A percentile compares a stretch with the other conserved stretches of the same genome.
Conservation (phyloP, 225 moss, liverwort and hornwort species). For the Bryum argenteum region DNA sequence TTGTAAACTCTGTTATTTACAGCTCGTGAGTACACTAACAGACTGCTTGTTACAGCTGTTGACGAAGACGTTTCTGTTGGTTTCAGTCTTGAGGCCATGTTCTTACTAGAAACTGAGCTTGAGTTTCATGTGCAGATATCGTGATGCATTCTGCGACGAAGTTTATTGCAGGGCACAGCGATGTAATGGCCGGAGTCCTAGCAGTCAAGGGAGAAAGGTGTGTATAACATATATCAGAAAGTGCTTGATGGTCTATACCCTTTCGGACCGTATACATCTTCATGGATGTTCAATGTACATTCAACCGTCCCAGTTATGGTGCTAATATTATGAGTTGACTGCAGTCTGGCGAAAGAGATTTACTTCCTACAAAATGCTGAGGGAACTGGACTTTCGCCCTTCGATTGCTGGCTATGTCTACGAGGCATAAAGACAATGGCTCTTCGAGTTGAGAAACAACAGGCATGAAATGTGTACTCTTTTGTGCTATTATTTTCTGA, state of each 20-base stretch:
- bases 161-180: constrained; percentile 92
- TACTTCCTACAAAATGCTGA: constrained; percentile 34
- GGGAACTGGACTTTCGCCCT: constrained; percentile 73
- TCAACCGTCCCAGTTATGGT: constrained; percentile 6
- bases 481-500: not conserved
- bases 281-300: not conserved
- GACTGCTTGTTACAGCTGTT: not conserved
- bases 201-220: constrained; percentile 88
- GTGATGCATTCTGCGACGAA: constrained; percentile 97
- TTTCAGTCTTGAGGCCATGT: not conserved
- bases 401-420: constrained; percentile 95
- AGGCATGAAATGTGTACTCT: constrained; percentile 41
- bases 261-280: not conserved
- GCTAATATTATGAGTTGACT: constrained; percentile 27
- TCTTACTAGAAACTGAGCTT: constrained; percentile 6
- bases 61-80: not conserved
- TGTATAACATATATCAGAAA: constrained; percentile 8
- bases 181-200: constrained; percentile 94
- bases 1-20: not conserved
- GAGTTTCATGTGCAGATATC: constrained; percentile 57
- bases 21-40: not conserved
- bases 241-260: not conserved
- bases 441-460: constrained; percentile 89
- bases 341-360: constrained; percentile 49
- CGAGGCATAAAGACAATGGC: constrained; percentile 93